Evolutionary conservation across 1,139 yeast genomes (phyloP).

Genomic region (Hyphopichia buzzinii): DNA sequence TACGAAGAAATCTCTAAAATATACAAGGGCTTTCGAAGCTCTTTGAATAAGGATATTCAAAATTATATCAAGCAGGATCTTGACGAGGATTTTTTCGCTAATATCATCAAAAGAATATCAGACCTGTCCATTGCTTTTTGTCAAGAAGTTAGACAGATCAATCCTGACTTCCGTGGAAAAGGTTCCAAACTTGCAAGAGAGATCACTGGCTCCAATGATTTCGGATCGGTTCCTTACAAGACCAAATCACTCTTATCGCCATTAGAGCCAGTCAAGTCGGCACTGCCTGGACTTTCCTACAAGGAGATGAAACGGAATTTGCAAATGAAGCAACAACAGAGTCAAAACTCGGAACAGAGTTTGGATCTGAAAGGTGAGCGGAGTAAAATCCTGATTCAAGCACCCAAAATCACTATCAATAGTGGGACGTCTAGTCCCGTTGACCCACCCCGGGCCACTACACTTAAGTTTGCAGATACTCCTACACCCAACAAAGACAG

Average conservation of each 20-base stretch:
- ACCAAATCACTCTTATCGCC: slow-evolving; percentile 44
- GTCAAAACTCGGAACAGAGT: not conserved
- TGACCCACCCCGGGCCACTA: slow-evolving; percentile 6
- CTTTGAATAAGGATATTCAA: slow-evolving; percentile 18
- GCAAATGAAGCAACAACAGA: slow-evolving; percentile 1
- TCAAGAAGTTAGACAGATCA: slow-evolving; percentile 32
- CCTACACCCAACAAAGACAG: slow-evolving; percentile 2
- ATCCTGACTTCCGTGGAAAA: slow-evolving; percentile 42
- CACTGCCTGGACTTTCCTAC: slow-evolving; percentile 27
- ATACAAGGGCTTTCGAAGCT: slow-evolving; percentile 28
- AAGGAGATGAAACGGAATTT: slow-evolving; percentile 37
- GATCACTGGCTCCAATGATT: slow-evolving; percentile 45
- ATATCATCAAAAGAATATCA: slow-evolving; percentile 31
- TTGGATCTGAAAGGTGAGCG: not conserved
- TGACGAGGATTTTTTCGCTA: slow-evolving; percentile 31
- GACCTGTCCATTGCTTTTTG: slow-evolving; percentile 40
- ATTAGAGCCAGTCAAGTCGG: slow-evolving; percentile 16
- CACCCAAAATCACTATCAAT: slow-evolving; percentile 1
- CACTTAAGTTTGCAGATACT: slow-evolving; percentile 29
- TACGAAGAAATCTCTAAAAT: slow-evolving; percentile 38
- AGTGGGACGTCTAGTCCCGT: not conserved
- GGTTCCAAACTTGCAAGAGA: slow-evolving; percentile 47
- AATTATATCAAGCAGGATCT: slow-evolving; percentile 15
- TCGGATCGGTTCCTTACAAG: slow-evolving; percentile 40
- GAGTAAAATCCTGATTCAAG: not conserved